Evolutionary conservation across 108 stramenopile species (phyloP).

Genomic region (Aurantiochytrium sp.): DNA sequence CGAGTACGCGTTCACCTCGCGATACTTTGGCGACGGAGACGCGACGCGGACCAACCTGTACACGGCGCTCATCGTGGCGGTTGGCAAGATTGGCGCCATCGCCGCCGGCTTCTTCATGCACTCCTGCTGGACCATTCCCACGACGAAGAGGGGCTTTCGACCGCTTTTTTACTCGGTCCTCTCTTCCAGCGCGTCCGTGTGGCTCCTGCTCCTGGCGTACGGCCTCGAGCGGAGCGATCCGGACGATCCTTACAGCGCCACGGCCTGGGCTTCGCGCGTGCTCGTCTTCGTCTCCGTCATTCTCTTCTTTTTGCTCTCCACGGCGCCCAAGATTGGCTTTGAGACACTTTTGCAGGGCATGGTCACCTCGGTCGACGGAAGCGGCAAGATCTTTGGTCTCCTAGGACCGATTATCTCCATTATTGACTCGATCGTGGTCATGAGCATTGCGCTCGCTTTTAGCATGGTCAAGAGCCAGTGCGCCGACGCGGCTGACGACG

Average conservation of each 20-base stretch:
- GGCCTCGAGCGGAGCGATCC: neutral
- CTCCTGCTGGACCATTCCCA: neutral
- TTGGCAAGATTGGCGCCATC: conserved; percentile 6
- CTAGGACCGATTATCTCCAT: neutral
- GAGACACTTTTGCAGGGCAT: conserved; percentile 9
- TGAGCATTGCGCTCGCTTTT: neutral
- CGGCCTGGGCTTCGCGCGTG: neutral
- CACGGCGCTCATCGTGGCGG: neutral
- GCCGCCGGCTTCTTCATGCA: conserved; percentile 18
- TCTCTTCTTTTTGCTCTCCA: conserved; percentile 13
- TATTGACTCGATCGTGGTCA: neutral
- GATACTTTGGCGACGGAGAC: conserved; percentile 11
- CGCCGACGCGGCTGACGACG: neutral
- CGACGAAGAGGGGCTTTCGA: neutral
- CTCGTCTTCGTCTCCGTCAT: conserved; percentile 5
- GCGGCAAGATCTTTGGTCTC: neutral
- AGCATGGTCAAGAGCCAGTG: neutral
- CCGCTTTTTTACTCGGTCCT: neutral
- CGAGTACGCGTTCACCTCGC: conserved; percentile 20
- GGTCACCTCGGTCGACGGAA: neutral
- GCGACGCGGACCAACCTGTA: neutral
- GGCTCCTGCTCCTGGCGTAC: neutral
- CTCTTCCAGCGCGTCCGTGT: neutral
- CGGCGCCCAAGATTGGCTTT: conserved; percentile 27
- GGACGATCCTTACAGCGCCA: neutral